Percentiles rank a stretch among this genome's conserved stretches.
Evolutionary conservation across 345 rosid genomes (phyloP).

Genomic region (Dipteronia dyeriana): DNA sequence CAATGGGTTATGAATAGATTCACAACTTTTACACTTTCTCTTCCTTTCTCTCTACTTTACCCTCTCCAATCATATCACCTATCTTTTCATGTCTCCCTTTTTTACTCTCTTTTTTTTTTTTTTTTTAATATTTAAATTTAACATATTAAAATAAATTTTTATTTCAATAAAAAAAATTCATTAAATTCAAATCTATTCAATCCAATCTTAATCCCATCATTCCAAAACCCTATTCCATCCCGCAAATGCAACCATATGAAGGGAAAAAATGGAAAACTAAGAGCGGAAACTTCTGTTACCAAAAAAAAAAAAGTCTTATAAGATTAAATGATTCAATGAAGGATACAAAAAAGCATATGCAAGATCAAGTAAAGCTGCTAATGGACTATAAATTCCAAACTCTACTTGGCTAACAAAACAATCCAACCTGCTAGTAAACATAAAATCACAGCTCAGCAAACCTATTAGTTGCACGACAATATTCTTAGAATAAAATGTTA

Average conservation of each 20-base stretch:
- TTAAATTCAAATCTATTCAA: background rate
- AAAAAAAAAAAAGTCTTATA: background rate
- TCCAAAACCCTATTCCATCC: background rate
- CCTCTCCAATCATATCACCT: background rate
- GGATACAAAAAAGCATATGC: background rate
- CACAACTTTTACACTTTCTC: background rate
- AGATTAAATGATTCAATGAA: background rate
- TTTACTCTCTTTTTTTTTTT: background rate
- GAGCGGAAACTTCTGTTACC: too few species aligned
- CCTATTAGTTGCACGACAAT: background rate
- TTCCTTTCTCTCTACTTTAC: background rate
- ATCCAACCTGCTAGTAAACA: background rate
- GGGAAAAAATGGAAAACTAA: too few species aligned
- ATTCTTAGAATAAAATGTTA: background rate
- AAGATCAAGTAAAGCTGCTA: background rate
- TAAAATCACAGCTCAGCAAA: background rate
- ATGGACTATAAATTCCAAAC: background rate
- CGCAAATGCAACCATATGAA: background rate
- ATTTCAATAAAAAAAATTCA: background rate
- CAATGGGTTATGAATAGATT: background rate
- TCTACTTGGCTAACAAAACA: background rate
- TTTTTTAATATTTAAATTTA: background rate
- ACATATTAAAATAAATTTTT: background rate
- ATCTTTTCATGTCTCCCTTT: background rate
- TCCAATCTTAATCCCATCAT: background rate